Percentiles rank a stretch among this genome's conserved stretches.
phyloP scores from a whole-genome alignment of 768 basidiomycete genomes.

The Suillus bovinus region DNA sequence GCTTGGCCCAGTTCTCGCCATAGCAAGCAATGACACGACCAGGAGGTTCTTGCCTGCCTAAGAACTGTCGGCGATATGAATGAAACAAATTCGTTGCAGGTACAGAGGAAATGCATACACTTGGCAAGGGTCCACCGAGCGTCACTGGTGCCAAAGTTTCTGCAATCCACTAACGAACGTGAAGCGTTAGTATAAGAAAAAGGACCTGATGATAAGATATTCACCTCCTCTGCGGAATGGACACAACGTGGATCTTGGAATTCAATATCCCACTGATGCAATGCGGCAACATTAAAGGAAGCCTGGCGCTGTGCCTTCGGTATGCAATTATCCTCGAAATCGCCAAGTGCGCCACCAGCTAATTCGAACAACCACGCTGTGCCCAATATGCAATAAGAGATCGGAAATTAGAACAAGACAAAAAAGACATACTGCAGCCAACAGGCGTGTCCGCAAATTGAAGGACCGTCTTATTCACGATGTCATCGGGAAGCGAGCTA shows the following conservation, averaged over 20 bases:
- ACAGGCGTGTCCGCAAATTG: slow-evolving; percentile 83
- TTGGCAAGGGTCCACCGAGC: slow-evolving; percentile 81
- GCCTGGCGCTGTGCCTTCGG: slow-evolving; percentile 81
- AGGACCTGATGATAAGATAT: slow-evolving; percentile 17
- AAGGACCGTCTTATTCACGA: slow-evolving; percentile 80
- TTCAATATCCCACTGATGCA: slow-evolving; percentile 92
- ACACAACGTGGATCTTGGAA: slow-evolving; percentile 81
- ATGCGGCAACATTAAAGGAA: slow-evolving; percentile 80
- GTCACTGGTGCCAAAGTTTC: slow-evolving; percentile 70
- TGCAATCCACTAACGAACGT: slow-evolving; percentile 66
- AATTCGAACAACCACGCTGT: slow-evolving; percentile 92
- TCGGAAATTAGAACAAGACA: not conserved
- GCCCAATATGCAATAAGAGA: not conserved
- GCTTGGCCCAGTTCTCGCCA: slow-evolving; percentile 72
- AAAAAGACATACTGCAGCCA: slow-evolving; percentile 76
- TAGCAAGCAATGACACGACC: slow-evolving; percentile 65
- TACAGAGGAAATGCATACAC: slow-evolving; percentile 51
- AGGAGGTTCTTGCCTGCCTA: slow-evolving; percentile 68
- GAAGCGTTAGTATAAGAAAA: slow-evolving; percentile 12
- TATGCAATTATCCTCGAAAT: slow-evolving; percentile 72
- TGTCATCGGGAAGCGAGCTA: slow-evolving; percentile 81
- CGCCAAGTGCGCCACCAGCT: slow-evolving; percentile 76
- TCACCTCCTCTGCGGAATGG: slow-evolving; percentile 77
- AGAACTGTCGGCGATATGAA: slow-evolving; percentile 49
- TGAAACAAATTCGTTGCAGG: slow-evolving; percentile 10